Percentiles rank a stretch among this genome's conserved stretches.
Evolutionary conservation across 805 yeast genomes (phyloP).

Genomic region (Ogataea methanolica): DNA sequence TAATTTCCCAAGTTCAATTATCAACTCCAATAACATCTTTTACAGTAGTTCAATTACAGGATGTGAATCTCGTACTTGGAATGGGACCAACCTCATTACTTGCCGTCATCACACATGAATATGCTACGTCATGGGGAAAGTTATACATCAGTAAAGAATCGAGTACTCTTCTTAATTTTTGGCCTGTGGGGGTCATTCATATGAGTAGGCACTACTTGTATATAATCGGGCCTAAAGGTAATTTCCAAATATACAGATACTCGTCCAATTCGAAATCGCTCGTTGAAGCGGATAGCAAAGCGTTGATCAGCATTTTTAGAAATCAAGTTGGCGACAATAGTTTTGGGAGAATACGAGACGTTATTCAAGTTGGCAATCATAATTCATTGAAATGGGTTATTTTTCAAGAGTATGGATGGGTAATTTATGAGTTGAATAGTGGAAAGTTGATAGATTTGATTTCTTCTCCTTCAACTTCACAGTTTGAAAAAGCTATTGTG

Average conservation of each 20-base stretch:
- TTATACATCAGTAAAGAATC: no score
- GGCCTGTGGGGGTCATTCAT: conserved; percentile 20
- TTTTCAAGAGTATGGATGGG: conserved; percentile 29
- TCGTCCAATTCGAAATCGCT: conserved; percentile 1
- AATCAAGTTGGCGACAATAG: conserved; percentile 13
- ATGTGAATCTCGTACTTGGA: no score
- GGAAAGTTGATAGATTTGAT: conserved; percentile 12
- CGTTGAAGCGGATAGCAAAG: conserved; percentile 9
- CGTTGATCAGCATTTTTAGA: conserved; percentile 3
- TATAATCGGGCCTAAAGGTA: conserved; percentile 18
- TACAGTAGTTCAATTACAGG: not conserved
- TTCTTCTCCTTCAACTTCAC: conserved; percentile 22
- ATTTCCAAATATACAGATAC: conserved; percentile 15
- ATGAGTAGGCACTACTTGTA: conserved; percentile 17
- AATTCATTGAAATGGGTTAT: conserved; percentile 16
- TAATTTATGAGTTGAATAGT: conserved; percentile 16
- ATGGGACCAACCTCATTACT: conserved; percentile 4
- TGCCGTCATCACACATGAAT: conserved; percentile 4
- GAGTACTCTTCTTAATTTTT: conserved; percentile 11
- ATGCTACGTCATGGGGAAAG: no score
- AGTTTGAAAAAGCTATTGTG: conserved; percentile 12
- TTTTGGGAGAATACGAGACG: conserved; percentile 19
- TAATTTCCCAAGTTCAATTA: not conserved
- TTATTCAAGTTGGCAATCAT: conserved; percentile 4
- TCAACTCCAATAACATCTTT: not conserved